Base-by-base conservation (phyloP, 1,139 yeast species). In the Scheffersomyces titani region DNA sequence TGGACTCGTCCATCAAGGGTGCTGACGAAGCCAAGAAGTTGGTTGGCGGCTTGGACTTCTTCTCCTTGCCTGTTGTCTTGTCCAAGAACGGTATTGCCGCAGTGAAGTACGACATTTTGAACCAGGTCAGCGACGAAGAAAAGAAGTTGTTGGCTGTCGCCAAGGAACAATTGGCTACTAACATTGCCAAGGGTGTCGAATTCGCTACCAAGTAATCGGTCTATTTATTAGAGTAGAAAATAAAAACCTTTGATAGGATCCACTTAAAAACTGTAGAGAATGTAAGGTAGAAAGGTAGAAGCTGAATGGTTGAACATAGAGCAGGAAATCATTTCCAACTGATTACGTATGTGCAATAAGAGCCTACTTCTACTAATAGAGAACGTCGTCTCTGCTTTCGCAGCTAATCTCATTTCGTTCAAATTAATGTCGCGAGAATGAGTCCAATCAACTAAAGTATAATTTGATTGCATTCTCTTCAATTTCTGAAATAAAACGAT, bases 11-110 rank as follows among this genome's bases (percentile, higher is more conserved):
- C 54, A 77, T 78, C 62, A 73, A 75, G 67, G 84, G 84, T 61
- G 93, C 90, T 66, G 82, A 90, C 61, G 98, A 97, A 71, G 96
- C 87, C 82, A 89, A 89, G 70, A 75, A 77, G 68, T 74, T 78
- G 82, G 80, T 81, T 60, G 91, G 89, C 73, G 94, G 92, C 70
- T 89, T 93, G 69, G 94, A 89, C 63, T 94, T 89, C 88, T 94
- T 94, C 83, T 92, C 98, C 51, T 88, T 97, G 67, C 92, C 91
- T 69, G 97, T 93, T 64, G 86, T 89, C 65, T 87, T 94, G 69
- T 96, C 97, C 67, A 89, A 90, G 74, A 80, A 88, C 63, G 99
- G 99, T 82, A 92, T 91, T 64, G 87, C 86, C 75, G 88, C 87
- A 77, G 80, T 80, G 55, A 70, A 78, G 63, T 78, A 76, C 63